These are phyloP conservation scores for Tubosaeta brunneosetosa DNA, from an alignment of 768 basidiomycete genomes.

Conservation along the genomic window DNA sequence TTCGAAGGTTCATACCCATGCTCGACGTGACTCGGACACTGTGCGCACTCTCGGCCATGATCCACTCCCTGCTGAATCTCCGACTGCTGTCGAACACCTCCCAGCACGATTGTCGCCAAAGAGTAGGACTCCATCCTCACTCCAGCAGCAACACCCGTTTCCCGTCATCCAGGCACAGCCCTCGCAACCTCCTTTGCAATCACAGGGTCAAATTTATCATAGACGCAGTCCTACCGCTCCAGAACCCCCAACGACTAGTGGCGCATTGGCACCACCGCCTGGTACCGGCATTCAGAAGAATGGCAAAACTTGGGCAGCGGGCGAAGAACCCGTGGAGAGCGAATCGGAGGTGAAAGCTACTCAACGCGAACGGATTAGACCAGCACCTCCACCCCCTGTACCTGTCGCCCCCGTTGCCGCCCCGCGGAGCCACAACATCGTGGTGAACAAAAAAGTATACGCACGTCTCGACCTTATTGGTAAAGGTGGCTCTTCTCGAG, in stretches of 20 bases:
- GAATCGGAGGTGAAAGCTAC: conserved; percentile 28
- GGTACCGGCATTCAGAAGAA: conserved; percentile 20
- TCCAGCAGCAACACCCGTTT: conserved; percentile 26
- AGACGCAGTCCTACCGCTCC: conserved; percentile 68
- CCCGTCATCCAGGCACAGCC: conserved; percentile 23
- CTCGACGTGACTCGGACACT: conserved; percentile 74
- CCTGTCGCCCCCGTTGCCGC: conserved; percentile 14
- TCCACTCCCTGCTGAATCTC: conserved; percentile 40
- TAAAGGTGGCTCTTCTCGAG: conserved; percentile 92
- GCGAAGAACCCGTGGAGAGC: conserved; percentile 40
- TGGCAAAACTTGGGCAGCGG: conserved; percentile 44
- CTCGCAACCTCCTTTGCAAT: conserved; percentile 17
- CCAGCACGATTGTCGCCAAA: conserved; percentile 31
- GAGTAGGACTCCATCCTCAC: conserved; percentile 15
- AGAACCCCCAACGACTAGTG: conserved; percentile 48
- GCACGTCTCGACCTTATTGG: conserved; percentile 86
- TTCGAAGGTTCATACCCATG: conserved; percentile 41
- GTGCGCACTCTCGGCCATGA: conserved; percentile 47
- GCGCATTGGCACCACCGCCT: conserved; percentile 16
- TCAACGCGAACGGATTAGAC: conserved; percentile 26
- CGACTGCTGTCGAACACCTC: conserved; percentile 48
- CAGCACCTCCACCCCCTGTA: conserved; percentile 35
- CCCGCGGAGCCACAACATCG: conserved; percentile 38
- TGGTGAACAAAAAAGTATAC: conserved; percentile 71
- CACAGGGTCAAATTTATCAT: conserved; percentile 40